phyloP scores from a whole-genome alignment of 2,329 filamentous ascomycete genomes.

The Colletotrichum sojae region DNA sequence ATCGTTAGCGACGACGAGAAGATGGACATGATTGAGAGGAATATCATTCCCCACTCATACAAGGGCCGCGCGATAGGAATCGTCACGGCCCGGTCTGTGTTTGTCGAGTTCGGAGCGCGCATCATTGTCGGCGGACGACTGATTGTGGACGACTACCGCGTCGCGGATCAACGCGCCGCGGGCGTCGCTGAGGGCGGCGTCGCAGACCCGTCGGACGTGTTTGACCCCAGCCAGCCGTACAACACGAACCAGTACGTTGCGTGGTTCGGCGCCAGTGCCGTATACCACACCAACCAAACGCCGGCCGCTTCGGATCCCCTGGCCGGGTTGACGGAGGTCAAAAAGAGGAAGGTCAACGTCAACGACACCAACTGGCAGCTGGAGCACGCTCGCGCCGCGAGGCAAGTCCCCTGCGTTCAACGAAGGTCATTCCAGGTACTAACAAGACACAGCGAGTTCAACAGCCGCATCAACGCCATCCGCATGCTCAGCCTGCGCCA shows the following conservation, averaged over 20 bases:
- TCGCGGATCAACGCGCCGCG: conserved; percentile 79
- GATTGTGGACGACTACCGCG: conserved; percentile 91
- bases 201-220: conserved; percentile 88
- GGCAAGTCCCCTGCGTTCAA: conserved; percentile 67
- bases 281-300: conserved; percentile 84
- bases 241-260: conserved; percentile 99
- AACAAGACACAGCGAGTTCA: conserved; percentile 78
- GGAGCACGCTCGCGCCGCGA: conserved; percentile 92
- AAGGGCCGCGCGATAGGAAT: conserved; percentile 98
- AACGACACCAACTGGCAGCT: conserved; percentile 97
- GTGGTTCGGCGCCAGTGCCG: conserved; percentile 96
- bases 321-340: conserved; percentile 81
- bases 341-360: conserved; percentile 88
- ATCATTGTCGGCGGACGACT: conserved; percentile 93
- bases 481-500: conserved; percentile 75
- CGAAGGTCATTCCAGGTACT: neutral
- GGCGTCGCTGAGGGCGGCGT: conserved; percentile 90
- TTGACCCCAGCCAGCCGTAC: conserved; percentile 86
- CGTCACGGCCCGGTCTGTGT: conserved; percentile 95
- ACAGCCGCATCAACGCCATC: conserved; percentile 77
- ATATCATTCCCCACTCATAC: conserved; percentile 98
- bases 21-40: conserved; percentile 92
- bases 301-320: conserved; percentile 82
- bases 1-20: conserved; percentile 99
- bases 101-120: conserved; percentile 93